Evolutionary conservation across 257 asterid genomes (phyloP).

Genomic region (Solanum verrucosum): DNA sequence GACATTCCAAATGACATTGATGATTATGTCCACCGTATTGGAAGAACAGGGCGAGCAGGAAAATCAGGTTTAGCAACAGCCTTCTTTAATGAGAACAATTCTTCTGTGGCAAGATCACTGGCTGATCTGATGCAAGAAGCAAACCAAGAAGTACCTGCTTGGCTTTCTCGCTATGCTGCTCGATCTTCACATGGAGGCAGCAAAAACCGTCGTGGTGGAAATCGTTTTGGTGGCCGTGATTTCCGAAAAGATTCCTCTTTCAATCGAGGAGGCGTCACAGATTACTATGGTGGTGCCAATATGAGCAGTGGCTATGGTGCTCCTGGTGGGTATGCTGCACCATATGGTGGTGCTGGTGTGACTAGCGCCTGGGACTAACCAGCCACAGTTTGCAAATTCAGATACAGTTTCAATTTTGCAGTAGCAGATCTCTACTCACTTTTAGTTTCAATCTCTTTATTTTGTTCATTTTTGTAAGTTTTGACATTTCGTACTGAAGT

Average conservation of each 20-base stretch:
- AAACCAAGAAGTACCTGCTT: slow-evolving; percentile 6
- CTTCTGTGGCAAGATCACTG: slow-evolving; percentile 65
- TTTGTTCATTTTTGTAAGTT: background rate
- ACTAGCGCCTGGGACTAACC: slow-evolving; percentile 19
- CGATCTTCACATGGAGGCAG: background rate
- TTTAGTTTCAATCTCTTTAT: background rate
- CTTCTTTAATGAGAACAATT: slow-evolving; percentile 71
- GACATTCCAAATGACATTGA: slow-evolving; percentile 93
- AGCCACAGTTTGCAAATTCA: background rate
- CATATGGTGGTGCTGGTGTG: slow-evolving; percentile 6
- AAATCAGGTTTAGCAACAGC: slow-evolving; percentile 89
- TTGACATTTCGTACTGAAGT: background rate
- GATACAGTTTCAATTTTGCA: slow-evolving; percentile 1
- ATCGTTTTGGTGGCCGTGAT: slow-evolving; percentile 15
- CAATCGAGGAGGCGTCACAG: slow-evolving; percentile 1
- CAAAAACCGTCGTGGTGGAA: slow-evolving; percentile 4
- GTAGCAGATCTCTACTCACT: background rate
- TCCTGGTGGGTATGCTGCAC: background rate
- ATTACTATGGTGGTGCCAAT: slow-evolving; percentile 5
- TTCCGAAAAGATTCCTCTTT: slow-evolving; percentile 11
- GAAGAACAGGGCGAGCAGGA: slow-evolving; percentile 94
- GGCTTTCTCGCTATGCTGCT: slow-evolving; percentile 1
- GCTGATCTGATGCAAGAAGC: slow-evolving; percentile 89
- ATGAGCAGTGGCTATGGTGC: slow-evolving; percentile 6
- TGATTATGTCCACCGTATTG: slow-evolving; percentile 92